phyloP scores from a whole-genome alignment of 805 yeast genomes.

The Cyberlindnera saturnus region DNA sequence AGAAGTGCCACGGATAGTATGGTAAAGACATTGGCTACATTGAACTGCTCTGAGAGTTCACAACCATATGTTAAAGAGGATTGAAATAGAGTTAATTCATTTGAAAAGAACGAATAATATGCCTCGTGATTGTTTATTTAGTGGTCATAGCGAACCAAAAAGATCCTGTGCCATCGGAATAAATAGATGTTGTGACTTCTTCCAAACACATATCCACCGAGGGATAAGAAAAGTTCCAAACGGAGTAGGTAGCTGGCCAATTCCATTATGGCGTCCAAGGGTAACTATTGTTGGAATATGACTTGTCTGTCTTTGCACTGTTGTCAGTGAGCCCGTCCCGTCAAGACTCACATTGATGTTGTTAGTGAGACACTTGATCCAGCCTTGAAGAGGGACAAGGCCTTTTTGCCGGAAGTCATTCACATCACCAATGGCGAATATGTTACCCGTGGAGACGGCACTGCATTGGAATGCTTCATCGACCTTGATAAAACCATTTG shows the following conservation, averaged over 20 bases:
- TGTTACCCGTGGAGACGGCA: slow-evolving; percentile 14
- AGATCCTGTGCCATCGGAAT: too few relatives aligned
- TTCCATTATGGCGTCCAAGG: not conserved
- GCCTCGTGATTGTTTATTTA: too few relatives aligned
- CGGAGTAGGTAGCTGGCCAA: not conserved
- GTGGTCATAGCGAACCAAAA: too few relatives aligned
- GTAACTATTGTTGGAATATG: not conserved
- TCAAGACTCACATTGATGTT: slow-evolving; percentile 6
- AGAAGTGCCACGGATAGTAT: not conserved
- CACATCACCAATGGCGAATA: slow-evolving; percentile 32
- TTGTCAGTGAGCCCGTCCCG: not conserved
- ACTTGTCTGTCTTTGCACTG: not conserved
- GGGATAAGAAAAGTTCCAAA: not conserved
- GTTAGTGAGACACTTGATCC: slow-evolving; percentile 12
- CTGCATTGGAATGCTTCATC: slow-evolving; percentile 19
- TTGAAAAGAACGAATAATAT: too few relatives aligned
- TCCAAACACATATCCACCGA: too few relatives aligned
- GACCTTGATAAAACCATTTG: slow-evolving; percentile 17
- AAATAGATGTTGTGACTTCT: too few relatives aligned
- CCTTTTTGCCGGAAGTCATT: slow-evolving; percentile 21
- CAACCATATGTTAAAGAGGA: too few relatives aligned
- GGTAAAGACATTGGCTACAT: not conserved
- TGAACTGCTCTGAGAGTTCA: not conserved
- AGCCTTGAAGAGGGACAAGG: slow-evolving; percentile 7
- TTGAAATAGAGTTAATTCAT: too few relatives aligned